A percentile compares a stretch with the other conserved stretches of the same genome.
Evolutionary conservation across 2,329 filamentous ascomycete species (phyloP).

Genomic region (Aspergillus fijiensis): DNA sequence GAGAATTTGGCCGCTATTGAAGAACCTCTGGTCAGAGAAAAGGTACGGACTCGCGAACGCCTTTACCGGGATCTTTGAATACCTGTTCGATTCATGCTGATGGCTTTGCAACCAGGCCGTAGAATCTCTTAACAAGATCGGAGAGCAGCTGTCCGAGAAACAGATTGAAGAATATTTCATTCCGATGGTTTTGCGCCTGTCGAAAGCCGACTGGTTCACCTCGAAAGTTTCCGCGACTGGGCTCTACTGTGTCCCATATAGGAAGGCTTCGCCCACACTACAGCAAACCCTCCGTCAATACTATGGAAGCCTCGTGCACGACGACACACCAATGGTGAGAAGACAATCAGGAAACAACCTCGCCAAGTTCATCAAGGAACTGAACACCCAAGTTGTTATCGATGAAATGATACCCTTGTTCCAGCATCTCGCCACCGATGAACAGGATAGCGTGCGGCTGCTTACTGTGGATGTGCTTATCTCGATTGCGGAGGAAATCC

Average conservation of each 20-base stretch:
- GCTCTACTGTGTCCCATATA: slow-evolving; percentile 90
- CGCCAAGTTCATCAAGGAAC: slow-evolving; percentile 96
- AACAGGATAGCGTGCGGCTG: slow-evolving; percentile 95
- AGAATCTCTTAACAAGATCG: slow-evolving; percentile 99
- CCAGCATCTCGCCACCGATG: slow-evolving; percentile 92
- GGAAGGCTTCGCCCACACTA: slow-evolving; percentile 79
- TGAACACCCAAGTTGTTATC: slow-evolving; percentile 86
- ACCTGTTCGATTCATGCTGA: not conserved
- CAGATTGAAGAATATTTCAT: slow-evolving; percentile 98
- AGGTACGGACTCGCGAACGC: slow-evolving; percentile 58
- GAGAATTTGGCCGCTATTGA: slow-evolving; percentile 99
- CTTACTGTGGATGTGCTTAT: slow-evolving; percentile 96
- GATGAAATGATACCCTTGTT: slow-evolving; percentile 99
- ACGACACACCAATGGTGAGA: slow-evolving; percentile 98
- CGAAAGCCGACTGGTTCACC: slow-evolving; percentile 99
- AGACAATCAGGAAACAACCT: slow-evolving; percentile 95
- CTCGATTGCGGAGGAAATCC: slow-evolving; percentile 92
- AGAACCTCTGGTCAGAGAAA: slow-evolving; percentile 95
- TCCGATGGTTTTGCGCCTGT: slow-evolving; percentile 88
- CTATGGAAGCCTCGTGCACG: slow-evolving; percentile 89
- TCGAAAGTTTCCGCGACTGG: slow-evolving; percentile 98
- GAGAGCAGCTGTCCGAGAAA: slow-evolving; percentile 81
- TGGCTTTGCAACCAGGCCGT: slow-evolving; percentile 66
- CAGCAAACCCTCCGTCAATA: slow-evolving; percentile 91
- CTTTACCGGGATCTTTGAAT: no score